Evolutionary conservation across 345 rosid species (phyloP).

Genomic region (Leavenworthia alabamica): DNA sequence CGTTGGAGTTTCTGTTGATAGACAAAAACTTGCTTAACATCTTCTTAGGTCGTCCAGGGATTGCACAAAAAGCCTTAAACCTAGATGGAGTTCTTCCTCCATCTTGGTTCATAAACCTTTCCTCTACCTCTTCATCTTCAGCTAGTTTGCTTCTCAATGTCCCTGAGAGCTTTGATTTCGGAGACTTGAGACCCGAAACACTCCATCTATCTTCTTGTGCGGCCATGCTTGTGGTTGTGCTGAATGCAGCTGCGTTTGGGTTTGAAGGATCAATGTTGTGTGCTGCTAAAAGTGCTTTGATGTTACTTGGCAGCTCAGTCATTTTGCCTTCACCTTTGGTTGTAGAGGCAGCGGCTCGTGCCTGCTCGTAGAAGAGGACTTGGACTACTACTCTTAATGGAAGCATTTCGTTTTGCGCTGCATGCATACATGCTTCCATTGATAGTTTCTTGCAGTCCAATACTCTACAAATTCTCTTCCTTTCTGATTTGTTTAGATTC

Average conservation of each 20-base stretch:
- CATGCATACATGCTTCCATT: slow-evolving; percentile 96
- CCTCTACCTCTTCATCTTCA: slow-evolving; percentile 68
- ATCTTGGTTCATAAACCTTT: slow-evolving; percentile 43
- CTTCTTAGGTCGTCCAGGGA: slow-evolving; percentile 57
- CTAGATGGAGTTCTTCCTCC: slow-evolving; percentile 60
- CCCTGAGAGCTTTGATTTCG: slow-evolving; percentile 51
- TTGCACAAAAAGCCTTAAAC: slow-evolving; percentile 66
- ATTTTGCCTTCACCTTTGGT: slow-evolving; percentile 48
- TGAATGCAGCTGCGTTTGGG: slow-evolving; percentile 45
- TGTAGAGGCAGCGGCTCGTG: slow-evolving; percentile 55
- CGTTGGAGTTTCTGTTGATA: slow-evolving; percentile 44
- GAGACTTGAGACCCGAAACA: slow-evolving; percentile 80
- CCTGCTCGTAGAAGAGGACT: slow-evolving; percentile 94
- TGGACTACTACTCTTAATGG: slow-evolving; percentile 91
- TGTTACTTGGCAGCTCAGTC: slow-evolving; percentile 69
- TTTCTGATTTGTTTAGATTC: slow-evolving; percentile 68
- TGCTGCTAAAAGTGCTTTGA: slow-evolving; percentile 75
- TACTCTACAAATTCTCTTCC: slow-evolving; percentile 72
- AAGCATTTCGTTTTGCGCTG: slow-evolving; percentile 86
- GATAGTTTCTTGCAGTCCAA: slow-evolving; percentile 94
- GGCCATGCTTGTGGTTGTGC: slow-evolving; percentile 59
- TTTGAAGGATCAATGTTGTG: slow-evolving; percentile 72
- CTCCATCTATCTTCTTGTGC: slow-evolving; percentile 86
- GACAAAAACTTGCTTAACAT: slow-evolving; percentile 56
- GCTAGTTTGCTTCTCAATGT: slow-evolving; percentile 80